A percentile compares a stretch with the other conserved stretches of the same genome.
Evolutionary conservation across 2,329 filamentous ascomycete species (phyloP).

Genomic region (Ciborinia camelliae): DNA sequence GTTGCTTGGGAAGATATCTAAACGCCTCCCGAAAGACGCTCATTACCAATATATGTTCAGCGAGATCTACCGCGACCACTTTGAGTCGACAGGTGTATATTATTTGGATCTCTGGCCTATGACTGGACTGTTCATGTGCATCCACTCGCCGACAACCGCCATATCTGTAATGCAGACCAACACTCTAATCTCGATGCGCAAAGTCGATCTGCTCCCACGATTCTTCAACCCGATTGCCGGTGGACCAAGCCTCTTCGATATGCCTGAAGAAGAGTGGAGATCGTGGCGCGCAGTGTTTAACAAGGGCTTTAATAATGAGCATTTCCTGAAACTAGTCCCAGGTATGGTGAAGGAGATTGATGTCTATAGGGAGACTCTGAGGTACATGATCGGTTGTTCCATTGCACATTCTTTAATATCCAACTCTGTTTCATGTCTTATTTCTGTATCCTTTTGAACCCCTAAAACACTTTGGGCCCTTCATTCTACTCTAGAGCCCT

Average conservation of each 20-base stretch:
- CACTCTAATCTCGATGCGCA: conserved; percentile 21
- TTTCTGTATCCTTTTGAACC: not conserved
- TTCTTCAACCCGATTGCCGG: conserved; percentile 24
- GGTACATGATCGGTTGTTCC: not conserved
- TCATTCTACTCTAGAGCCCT: not conserved
- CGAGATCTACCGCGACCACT: conserved; percentile 23
- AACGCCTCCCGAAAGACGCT: conserved; percentile 19
- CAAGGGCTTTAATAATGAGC: conserved; percentile 26
- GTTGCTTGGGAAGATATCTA: not conserved
- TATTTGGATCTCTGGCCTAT: conserved; percentile 34
- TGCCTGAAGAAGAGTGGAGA: conserved; percentile 29
- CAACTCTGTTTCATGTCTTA: not conserved
- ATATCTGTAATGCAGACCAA: conserved; percentile 25
- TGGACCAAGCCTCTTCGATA: conserved; percentile 24
- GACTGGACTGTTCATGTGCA: conserved; percentile 20
- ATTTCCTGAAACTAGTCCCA: conserved; percentile 18
- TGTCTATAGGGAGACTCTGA: conserved; percentile 19
- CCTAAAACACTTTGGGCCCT: not conserved
- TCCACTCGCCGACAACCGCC: conserved; percentile 23
- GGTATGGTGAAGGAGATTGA: conserved; percentile 20
- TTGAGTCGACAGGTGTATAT: conserved; percentile 23
- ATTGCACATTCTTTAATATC: not conserved
- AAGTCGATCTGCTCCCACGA: conserved; percentile 18
- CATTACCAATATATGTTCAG: conserved; percentile 23
- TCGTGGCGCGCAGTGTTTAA: conserved; percentile 27